Evolutionary conservation across 2,329 filamentous ascomycete species (phyloP).

Genomic region (Dactylellina drechsleri): DNA sequence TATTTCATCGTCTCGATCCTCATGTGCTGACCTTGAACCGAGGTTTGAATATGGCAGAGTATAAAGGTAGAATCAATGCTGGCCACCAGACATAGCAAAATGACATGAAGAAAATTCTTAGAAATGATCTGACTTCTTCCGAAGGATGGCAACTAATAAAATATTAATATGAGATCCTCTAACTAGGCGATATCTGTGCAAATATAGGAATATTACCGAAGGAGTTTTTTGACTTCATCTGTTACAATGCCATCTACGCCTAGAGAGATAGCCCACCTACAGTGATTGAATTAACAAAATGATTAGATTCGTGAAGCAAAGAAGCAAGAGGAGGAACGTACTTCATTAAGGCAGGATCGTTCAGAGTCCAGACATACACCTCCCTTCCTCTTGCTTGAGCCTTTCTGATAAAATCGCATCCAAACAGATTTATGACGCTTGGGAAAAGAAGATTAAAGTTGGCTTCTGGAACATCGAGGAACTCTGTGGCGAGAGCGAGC

Average conservation of each 20-base stretch:
- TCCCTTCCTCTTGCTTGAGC: conserved; percentile 68
- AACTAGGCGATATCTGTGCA: too few relatives aligned
- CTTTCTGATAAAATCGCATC: conserved; percentile 73
- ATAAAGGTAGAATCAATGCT: conserved; percentile 40
- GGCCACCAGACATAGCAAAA: conserved; percentile 48
- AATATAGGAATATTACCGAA: conserved; percentile 16
- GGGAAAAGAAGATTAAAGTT: conserved; percentile 81
- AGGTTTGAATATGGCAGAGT: conserved; percentile 45
- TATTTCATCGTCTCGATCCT: neutral
- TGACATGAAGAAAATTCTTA: conserved; percentile 22
- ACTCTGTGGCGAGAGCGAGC: conserved; percentile 72
- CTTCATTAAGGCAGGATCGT: conserved; percentile 79
- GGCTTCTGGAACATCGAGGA: conserved; percentile 74
- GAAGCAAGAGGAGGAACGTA: conserved; percentile 67
- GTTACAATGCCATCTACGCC: conserved; percentile 83
- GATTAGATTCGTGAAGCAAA: neutral
- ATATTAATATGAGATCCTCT: too few relatives aligned
- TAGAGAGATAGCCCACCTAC: conserved; percentile 45
- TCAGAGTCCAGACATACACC: conserved; percentile 87
- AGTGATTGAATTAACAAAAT: neutral
- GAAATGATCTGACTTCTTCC: conserved; percentile 23
- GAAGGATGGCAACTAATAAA: conserved; percentile 16
- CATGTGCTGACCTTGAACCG: conserved; percentile 31
- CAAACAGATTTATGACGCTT: conserved; percentile 74
- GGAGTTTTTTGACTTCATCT: conserved; percentile 74